Conservation (phyloP, 352 stramenopile species). For the Globisporangium alternatum region DNA sequence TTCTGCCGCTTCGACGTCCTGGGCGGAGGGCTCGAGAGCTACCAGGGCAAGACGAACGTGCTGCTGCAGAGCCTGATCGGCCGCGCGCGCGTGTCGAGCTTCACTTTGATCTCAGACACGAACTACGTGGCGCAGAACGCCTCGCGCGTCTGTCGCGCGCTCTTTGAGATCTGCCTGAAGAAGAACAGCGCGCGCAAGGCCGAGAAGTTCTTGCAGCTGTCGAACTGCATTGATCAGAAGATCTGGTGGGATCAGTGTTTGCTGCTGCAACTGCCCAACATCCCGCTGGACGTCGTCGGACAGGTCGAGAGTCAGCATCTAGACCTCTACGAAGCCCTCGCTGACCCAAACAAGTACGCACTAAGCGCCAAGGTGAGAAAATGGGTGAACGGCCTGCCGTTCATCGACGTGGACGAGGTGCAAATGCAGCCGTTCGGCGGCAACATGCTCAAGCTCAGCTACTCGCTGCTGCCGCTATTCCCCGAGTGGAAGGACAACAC, state of each 20-base stretch:
- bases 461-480: slow-evolving; percentile 72
- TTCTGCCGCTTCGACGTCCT: slow-evolving; percentile 89
- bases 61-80: slow-evolving; percentile 90
- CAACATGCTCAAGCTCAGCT: slow-evolving; percentile 92
- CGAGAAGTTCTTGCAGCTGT: slow-evolving; percentile 94
- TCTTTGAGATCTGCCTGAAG: slow-evolving; percentile 99
- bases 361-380: slow-evolving; percentile 62
- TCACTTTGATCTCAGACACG: slow-evolving; percentile 98
- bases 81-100: slow-evolving; percentile 87
- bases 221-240: slow-evolving; percentile 97
- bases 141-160: slow-evolving; percentile 93
- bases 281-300: slow-evolving; percentile 84
- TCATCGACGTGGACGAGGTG: slow-evolving; percentile 62
- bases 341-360: slow-evolving; percentile 33
- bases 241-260: slow-evolving; percentile 97
- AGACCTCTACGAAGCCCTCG: slow-evolving; percentile 57
- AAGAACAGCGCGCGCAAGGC: slow-evolving; percentile 84
- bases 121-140: slow-evolving; percentile 99
- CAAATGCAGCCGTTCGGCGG: slow-evolving; percentile 95
- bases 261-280: slow-evolving; percentile 91
- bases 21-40: slow-evolving; percentile 89
- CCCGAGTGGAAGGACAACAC: slow-evolving; percentile 62
- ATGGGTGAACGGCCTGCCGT: slow-evolving; percentile 62
- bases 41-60: slow-evolving; percentile 95
- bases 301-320: slow-evolving; percentile 83